phyloP scores from a whole-genome alignment of 1,284 basidiomycete species.

The Rhizoctonia solani region DNA sequence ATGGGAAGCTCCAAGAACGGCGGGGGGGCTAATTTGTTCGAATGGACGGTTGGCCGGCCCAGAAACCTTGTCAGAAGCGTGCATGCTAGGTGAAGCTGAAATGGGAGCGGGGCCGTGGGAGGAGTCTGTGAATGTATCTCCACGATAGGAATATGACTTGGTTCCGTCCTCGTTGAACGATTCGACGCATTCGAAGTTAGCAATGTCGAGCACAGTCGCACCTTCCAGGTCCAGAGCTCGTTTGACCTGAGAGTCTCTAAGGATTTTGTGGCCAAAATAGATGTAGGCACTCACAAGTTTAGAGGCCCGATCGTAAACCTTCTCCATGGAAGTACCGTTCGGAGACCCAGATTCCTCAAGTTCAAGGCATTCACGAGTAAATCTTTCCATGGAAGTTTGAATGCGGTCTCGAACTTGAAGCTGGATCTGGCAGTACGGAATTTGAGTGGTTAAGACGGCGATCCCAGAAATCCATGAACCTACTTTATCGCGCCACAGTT shows the following conservation, averaged over 20 bases:
- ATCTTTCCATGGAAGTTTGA: conserved; percentile 93
- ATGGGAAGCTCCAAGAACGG: conserved; percentile 7
- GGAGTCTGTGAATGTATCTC: conserved; percentile 39
- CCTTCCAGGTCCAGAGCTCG: conserved; percentile 91
- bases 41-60: conserved; percentile 1
- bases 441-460: not conserved
- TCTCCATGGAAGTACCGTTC: conserved; percentile 67
- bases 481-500: conserved; percentile 91
- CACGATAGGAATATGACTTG: conserved; percentile 48
- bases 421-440: conserved; percentile 64
- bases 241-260: conserved; percentile 51
- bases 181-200: conserved; percentile 87
- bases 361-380: conserved; percentile 92
- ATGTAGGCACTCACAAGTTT: conserved; percentile 56
- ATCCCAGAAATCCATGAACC: conserved; percentile 29
- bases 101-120: conserved; percentile 42
- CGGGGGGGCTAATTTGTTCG: conserved; percentile 15
- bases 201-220: conserved; percentile 89
- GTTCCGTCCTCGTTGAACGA: conserved; percentile 67
- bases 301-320: conserved; percentile 85
- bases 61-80: not conserved
- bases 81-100: conserved; percentile 34
- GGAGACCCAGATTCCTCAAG: conserved; percentile 60
- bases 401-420: conserved; percentile 88
- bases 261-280: not conserved